Conservation (phyloP, 495 filamentous ascomycete species). For the Hypoxylon perforatum region DNA sequence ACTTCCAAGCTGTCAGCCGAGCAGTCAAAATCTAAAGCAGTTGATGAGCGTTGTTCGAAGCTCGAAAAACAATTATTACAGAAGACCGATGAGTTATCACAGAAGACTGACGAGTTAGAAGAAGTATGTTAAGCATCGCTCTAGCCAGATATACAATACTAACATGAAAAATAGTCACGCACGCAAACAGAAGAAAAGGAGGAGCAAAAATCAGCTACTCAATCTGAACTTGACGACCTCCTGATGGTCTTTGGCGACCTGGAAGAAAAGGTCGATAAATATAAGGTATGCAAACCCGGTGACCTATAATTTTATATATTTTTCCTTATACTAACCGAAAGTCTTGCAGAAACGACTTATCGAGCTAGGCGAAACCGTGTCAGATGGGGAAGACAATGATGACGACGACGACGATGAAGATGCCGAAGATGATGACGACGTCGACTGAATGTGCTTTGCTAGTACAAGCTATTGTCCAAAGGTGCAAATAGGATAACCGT, state of each 20-base stretch:
- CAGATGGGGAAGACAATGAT: constrained; percentile 80
- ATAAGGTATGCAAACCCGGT: constrained; percentile 72
- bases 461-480: constrained; percentile 1
- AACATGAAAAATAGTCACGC: constrained; percentile 46
- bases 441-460: constrained; percentile 19
- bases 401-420: constrained; percentile 68
- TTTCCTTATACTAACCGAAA: constrained; percentile 31
- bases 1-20: constrained; percentile 57
- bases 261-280: constrained; percentile 83
- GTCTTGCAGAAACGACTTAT: constrained; percentile 73
- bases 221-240: constrained; percentile 83
- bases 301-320: background rate
- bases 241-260: constrained; percentile 88
- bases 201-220: constrained; percentile 70
- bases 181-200: constrained; percentile 64
- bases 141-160: constrained; percentile 32
- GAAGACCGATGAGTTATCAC: constrained; percentile 40
- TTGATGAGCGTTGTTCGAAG: constrained; percentile 33
- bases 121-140: constrained; percentile 32
- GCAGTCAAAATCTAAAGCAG: constrained; percentile 49
- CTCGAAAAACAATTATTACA: constrained; percentile 41
- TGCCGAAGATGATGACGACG: constrained; percentile 40
- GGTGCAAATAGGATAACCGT: background rate
- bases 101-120: constrained; percentile 41
- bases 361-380: constrained; percentile 76